Evolutionary conservation across 805 yeast genomes (phyloP), one percentile per base, ranked within the genome.

Genomic region (Millerago galiae): DNA sequence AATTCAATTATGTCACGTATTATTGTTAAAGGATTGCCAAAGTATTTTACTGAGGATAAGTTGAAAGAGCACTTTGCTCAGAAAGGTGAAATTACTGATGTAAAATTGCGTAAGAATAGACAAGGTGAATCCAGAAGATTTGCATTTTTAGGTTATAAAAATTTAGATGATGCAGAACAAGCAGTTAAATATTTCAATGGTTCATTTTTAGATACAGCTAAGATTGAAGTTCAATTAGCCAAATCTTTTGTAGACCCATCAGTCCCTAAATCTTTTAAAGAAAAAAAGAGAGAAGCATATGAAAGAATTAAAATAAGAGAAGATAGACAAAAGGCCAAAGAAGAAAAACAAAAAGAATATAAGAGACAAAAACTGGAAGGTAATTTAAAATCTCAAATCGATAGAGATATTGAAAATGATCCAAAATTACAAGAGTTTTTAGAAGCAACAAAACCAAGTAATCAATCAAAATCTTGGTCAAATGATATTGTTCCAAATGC

Each of bases 91-190:
- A 87, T 90, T 25, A 86, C 97, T 0, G 99, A 93, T 72, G 90
- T 87, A 31, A 88, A 85, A 61, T 70, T 93, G 30, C 75, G 89
- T 75, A 82, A 76, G 54, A 86, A 83, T 50, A 72, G 83, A 52
- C 78, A 77, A 51, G 99, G 99, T 21, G 83, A 82, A 55, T 84
- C 95, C 9, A 77, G 99, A 63, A 72, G 95, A 53, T 93, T 93
- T 70, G 98, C 96, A 7, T 93, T 93, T 55, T 70, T 93, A 40
- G 99, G 99, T 1, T 93, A 75, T 62, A 81, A 79, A 54, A 70
- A 79, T n/a, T 69, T 65, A 15, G 71, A 65, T 11, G 95, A 85
- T 54, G 98, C 99, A 1, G 76, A 72, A 38, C 74, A 70, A 35
- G 96, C 96, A 0, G 91, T 81, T 7, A 70, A 66, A 37, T 88